Evolutionary conservation across 2,329 filamentous ascomycete genomes (phyloP).

Genomic region (Arthrobotrys sinensis): DNA sequence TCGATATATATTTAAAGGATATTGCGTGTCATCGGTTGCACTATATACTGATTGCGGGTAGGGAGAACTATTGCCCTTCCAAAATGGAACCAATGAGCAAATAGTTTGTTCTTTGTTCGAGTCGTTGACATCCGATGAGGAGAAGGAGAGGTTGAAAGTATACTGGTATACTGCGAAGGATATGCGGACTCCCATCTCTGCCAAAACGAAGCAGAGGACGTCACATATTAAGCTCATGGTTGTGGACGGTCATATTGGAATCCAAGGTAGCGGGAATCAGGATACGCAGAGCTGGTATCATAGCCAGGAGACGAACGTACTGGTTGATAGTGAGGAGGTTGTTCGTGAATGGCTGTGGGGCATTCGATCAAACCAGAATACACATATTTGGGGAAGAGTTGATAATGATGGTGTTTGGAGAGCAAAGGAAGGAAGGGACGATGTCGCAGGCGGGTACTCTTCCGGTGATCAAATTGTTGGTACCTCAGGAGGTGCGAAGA

Average conservation of each 20-base stretch:
- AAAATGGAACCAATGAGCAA: slow-evolving; percentile 83
- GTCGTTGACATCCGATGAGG: slow-evolving; percentile 71
- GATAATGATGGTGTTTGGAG: slow-evolving; percentile 76
- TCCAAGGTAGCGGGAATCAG: slow-evolving; percentile 83
- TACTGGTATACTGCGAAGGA: slow-evolving; percentile 83
- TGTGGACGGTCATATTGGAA: slow-evolving; percentile 77
- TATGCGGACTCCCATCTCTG: slow-evolving; percentile 77
- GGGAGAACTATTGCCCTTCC: slow-evolving; percentile 81
- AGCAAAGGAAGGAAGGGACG: slow-evolving; percentile 70
- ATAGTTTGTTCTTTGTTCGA: slow-evolving; percentile 75
- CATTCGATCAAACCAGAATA: slow-evolving; percentile 78
- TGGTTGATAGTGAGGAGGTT: slow-evolving; percentile 77
- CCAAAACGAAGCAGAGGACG: slow-evolving; percentile 76
- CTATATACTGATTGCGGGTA: slow-evolving; percentile 62
- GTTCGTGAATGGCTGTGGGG: slow-evolving; percentile 77
- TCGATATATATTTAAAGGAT: not conserved
- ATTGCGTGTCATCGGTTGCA: not conserved
- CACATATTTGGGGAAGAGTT: slow-evolving; percentile 73
- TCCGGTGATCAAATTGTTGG: slow-evolving; percentile 66
- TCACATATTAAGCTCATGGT: slow-evolving; percentile 84
- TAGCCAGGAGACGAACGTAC: slow-evolving; percentile 82
- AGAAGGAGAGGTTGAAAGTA: slow-evolving; percentile 72
- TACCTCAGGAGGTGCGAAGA: slow-evolving; percentile 39
- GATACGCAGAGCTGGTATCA: slow-evolving; percentile 87
- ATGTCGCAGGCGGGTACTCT: slow-evolving; percentile 71